Base-by-base conservation (phyloP, 78 protist genomes). In the Andalucia godoyi region DNA sequence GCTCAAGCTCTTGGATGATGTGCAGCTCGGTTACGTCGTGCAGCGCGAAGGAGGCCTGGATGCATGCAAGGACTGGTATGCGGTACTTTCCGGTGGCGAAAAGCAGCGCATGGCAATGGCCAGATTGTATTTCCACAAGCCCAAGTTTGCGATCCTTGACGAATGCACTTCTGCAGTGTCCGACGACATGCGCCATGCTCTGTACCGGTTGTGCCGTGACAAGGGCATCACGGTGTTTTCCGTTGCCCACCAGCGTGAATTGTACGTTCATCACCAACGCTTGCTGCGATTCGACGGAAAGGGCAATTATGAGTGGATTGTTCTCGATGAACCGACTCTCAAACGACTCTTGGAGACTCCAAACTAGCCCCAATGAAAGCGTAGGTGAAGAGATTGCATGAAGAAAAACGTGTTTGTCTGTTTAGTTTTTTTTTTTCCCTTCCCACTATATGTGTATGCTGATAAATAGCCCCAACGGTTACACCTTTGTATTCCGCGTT, bases 71-170 rank as follows among this genome's bases (percentile, higher is more conserved):
- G 60, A 66, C 29, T 70, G 75, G 75, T 52, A 70, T 10, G 75
- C 10, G 30, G 64, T 75, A 0, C 55, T 83, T 39, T 64, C 77
- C 7, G 76, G 80, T 36, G 88, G 88, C 15, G 73, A 79, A 54
- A 75, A 74, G 72, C 90, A 84, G 74, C 41, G 84, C n/a, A 42
- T 85, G 52, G 92, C 92, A 25, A 86, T 86, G 77, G 92, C 85
- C 60, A 38, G 92, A 27, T 54, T 81, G 40, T 74, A 75, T 40
- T 80, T 62, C 50, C 87, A 86, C 70, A 51, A 69, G 61, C 92
- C 92, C 38, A 55, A 72, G 57, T 79, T 58, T 37, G 87, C 87
- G 33, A 78, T 86, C 34, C 77, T 86, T 13, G 92, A 86, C 68
- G 92, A 86, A 72, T 77, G 86, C 55, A 86, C 92, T n/a, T 43